Base-by-base conservation (phyloP, 371 early-diverging fungal genomes). In the Smittium mucronatum region DNA sequence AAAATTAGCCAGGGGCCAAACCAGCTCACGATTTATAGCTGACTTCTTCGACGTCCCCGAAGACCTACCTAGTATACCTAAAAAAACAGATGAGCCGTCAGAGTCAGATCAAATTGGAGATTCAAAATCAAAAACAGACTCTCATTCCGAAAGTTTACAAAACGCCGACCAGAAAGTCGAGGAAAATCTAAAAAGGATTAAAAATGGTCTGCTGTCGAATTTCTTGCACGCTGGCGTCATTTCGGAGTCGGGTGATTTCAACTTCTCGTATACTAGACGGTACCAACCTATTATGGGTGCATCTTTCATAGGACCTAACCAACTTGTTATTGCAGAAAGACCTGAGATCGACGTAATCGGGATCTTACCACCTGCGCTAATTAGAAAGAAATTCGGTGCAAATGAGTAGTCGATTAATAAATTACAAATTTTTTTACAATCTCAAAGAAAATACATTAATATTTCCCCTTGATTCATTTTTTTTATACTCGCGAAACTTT, bases 321-420 rank as follows among this genome's bases (percentile, higher is more conserved):
- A 89, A 70, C 80, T 93, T 81, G 87, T 90, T 0, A 87, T 89
- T 58, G 86, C 93, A 28, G 95, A 95, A 78, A 81, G 93, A 73
- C 92, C 94, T 21, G 85, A 87, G 74, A 80, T 87, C 74, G 85
- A 86, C 68, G 88, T 93, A 36, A 76, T 92, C 69, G 86, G 87
- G 70, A 84, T 83, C 58, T 72, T 95, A 71, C 93, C 93, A 57
- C 85, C 87, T 57, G 90, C 89, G 21, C 93, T 86, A 81, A 89
- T 89, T 81, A 86, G 88, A 73, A 85, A 91, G 76, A 86, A 86
- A 77, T 94, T 87, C 77, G 90, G 89, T 68, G 11, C 5, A 47
- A 11, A 47, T 11, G 47, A 11, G 21, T 47, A 47, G 47, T 5
- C 47, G n/a, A n/a, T n/a, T n/a, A n/a, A n/a, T n/a, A n/a, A n/a